phyloP scores from a whole-genome alignment of 148 eudicot genomes.

The Polygonum aviculare region DNA sequence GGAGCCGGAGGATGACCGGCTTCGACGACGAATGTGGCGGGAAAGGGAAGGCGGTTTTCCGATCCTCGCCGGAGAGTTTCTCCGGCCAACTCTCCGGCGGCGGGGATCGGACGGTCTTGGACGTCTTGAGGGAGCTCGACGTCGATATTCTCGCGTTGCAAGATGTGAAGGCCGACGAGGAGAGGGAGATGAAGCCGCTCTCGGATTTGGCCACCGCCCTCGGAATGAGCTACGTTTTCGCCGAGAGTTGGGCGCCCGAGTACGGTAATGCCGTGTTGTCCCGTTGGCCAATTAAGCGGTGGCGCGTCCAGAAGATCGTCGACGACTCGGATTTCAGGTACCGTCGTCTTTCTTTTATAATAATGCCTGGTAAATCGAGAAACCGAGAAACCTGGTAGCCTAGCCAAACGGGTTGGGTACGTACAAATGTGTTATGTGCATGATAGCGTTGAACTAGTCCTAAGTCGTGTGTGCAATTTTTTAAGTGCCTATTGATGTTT shows the following conservation, averaged over 20 bases:
- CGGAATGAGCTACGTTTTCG: conserved; percentile 89
- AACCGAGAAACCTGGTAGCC: too few species aligned
- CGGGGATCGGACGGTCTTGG: conserved; percentile 29
- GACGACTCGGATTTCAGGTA: conserved; percentile 94
- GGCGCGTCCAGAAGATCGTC: conserved; percentile 63
- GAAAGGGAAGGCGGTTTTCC: conserved; percentile 17
- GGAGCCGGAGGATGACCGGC: conserved; percentile 23
- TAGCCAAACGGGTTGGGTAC: too few species aligned
- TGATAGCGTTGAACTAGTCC: background rate
- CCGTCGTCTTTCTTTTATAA: background rate
- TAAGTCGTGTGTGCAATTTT: background rate
- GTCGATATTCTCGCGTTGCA: conserved; percentile 84
- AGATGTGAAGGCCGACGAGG: conserved; percentile 93
- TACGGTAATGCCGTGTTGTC: conserved; percentile 87
- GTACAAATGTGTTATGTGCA: background rate
- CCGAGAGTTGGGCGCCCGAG: conserved; percentile 99
- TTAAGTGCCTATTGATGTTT: too few species aligned
- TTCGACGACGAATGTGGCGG: background rate
- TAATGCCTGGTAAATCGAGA: too few species aligned
- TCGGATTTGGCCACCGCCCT: conserved; percentile 69
- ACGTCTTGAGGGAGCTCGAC: conserved; percentile 71
- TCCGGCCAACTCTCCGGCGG: background rate
- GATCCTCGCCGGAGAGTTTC: conserved; percentile 21
- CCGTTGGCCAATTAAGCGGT: conserved; percentile 82
- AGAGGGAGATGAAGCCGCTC: conserved; percentile 68